phyloP scores from a whole-genome alignment of 106 monocot genomes.

The Chionographis japonica region DNA sequence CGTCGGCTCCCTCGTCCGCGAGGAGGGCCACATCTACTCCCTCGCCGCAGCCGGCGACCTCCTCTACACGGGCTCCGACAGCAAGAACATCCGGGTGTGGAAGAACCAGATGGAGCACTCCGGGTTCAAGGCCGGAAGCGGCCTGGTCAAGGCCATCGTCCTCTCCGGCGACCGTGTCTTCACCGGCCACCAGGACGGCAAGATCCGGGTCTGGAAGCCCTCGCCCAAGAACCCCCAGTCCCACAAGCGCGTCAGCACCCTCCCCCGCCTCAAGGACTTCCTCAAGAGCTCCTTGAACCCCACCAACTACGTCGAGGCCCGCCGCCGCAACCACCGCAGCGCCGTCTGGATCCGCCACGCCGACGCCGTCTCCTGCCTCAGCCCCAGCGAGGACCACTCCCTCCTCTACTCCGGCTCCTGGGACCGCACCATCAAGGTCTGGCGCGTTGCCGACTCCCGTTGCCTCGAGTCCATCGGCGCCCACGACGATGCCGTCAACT shows the following conservation, averaged over 20 bases:
- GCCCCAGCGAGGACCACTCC: slow-evolving; percentile 33
- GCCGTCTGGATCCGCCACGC: slow-evolving; percentile 43
- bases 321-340: slow-evolving; percentile 16
- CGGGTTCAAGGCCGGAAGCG: slow-evolving; percentile 52
- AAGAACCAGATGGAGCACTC: slow-evolving; percentile 34
- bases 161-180: slow-evolving; percentile 50
- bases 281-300: slow-evolving; percentile 48
- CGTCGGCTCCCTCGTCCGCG: slow-evolving; percentile 43
- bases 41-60: slow-evolving; percentile 41
- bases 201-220: slow-evolving; percentile 47
- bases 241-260: slow-evolving; percentile 26
- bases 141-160: slow-evolving; percentile 64
- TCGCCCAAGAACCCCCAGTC: slow-evolving; percentile 20
- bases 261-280: slow-evolving; percentile 42
- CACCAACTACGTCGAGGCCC: slow-evolving; percentile 55
- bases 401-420: slow-evolving; percentile 70
- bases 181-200: slow-evolving; percentile 66
- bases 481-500: slow-evolving; percentile 60
- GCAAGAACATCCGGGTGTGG: slow-evolving; percentile 71
- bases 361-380: slow-evolving; percentile 55
- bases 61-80: slow-evolving; percentile 75
- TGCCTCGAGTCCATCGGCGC: slow-evolving; percentile 54
- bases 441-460: slow-evolving; percentile 52
- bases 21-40: slow-evolving; percentile 76
- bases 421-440: slow-evolving; percentile 66